phyloP scores from a whole-genome alignment of 129 eudicot genomes.

The Kitagawia praeruptora region DNA sequence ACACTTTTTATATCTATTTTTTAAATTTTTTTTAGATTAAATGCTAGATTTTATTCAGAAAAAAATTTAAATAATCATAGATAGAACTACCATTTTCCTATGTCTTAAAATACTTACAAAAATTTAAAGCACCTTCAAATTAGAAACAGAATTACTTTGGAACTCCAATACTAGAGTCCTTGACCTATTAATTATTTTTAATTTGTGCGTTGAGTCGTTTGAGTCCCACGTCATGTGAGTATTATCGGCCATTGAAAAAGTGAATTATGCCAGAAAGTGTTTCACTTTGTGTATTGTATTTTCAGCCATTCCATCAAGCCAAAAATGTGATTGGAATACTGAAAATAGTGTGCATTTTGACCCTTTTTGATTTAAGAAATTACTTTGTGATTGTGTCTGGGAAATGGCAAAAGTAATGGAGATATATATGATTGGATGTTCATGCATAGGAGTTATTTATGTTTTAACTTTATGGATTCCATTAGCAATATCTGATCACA shows the following conservation, averaged over 20 bases:
- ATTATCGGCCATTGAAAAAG: not conserved
- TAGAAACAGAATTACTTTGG: too few relatives aligned
- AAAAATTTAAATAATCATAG: too few relatives aligned
- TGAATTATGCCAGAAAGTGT: not conserved
- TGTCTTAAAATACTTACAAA: too few relatives aligned
- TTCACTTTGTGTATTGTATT: not conserved
- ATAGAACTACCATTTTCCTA: too few relatives aligned
- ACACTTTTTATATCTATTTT: too few relatives aligned
- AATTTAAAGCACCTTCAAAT: too few relatives aligned
- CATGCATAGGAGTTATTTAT: not conserved
- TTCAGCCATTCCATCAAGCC: not conserved
- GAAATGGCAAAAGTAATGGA: not conserved
- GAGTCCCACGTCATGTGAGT: not conserved
- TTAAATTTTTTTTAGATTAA: too few relatives aligned
- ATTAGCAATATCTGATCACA: not conserved
- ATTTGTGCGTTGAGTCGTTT: too few relatives aligned
- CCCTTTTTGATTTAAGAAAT: not conserved
- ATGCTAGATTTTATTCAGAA: too few relatives aligned
- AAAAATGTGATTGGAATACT: not conserved
- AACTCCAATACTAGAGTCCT: too few relatives aligned
- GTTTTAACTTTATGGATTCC: not conserved
- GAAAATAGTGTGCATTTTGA: not conserved
- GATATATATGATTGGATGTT: not conserved
- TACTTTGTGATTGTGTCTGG: not conserved
- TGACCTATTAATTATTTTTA: too few relatives aligned